Conservation (phyloP, 139 green algal genomes). For the Coccomyxa sp. region DNA sequence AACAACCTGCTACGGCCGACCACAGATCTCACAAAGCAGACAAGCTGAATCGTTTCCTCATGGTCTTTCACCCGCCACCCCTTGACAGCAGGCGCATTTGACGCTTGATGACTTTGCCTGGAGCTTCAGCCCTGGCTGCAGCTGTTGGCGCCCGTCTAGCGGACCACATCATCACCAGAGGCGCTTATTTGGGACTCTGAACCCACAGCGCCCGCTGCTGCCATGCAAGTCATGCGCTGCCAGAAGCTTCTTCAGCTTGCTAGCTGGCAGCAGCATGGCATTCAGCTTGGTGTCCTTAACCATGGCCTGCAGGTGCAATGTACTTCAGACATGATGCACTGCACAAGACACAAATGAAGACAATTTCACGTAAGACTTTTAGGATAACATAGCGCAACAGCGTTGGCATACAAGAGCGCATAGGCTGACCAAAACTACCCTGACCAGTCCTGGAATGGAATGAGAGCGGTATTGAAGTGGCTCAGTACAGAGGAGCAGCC, state of each 20-base stretch:
- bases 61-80: too few relatives aligned
- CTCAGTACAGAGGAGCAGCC: neutral
- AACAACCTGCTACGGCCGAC: too few relatives aligned
- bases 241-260: constrained; percentile 31
- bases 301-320: constrained; percentile 30
- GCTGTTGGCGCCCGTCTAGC: too few relatives aligned
- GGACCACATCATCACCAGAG: constrained; percentile 3
- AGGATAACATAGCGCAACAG: neutral
- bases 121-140: too few relatives aligned
- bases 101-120: too few relatives aligned
- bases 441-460: neutral
- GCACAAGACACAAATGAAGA: neutral
- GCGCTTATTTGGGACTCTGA: constrained; percentile 1
- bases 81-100: too few relatives aligned
- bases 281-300: constrained; percentile 47
- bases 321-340: neutral
- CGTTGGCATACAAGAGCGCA: neutral
- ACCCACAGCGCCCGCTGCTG: neutral
- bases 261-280: constrained; percentile 45
- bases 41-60: too few relatives aligned
- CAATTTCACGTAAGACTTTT: neutral
- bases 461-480: neutral
- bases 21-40: too few relatives aligned
- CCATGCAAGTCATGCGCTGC: neutral
- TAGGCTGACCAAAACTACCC: neutral